These are phyloP conservation scores for Aquilaria yunnanensis DNA, from an alignment of 345 rosid species.

Conservation along the genomic window DNA sequence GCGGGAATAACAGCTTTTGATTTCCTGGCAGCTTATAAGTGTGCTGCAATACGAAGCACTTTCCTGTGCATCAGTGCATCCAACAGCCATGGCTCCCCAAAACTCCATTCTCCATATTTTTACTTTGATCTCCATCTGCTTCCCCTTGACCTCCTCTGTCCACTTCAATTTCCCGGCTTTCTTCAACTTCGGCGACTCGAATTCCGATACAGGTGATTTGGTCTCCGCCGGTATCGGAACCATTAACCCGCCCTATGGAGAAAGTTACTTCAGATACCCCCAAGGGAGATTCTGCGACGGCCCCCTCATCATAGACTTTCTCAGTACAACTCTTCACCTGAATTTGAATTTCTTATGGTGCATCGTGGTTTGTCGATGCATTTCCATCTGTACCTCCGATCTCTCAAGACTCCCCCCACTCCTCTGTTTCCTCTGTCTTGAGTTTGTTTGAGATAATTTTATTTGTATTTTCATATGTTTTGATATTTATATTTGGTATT, in stretches of 20 bases:
- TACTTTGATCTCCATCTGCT: constrained; percentile 22
- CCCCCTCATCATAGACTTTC: constrained; percentile 69
- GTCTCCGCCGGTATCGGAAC: constrained; percentile 59
- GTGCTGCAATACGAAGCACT: no score
- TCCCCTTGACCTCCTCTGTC: constrained; percentile 32
- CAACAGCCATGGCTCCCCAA: constrained; percentile 29
- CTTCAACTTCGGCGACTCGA: constrained; percentile 92
- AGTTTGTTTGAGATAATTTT: not conserved
- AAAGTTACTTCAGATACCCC: constrained; percentile 49
- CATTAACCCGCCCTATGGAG: constrained; percentile 62
- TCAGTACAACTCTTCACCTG: constrained; percentile 35
- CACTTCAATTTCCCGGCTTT: constrained; percentile 54
- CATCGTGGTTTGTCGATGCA: not conserved
- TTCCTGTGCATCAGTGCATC: no score
- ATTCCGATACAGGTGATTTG: constrained; percentile 87
- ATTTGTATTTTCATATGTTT: not conserved
- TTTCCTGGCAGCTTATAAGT: no score
- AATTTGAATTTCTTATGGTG: not conserved
- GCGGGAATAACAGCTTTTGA: no score
- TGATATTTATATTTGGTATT: not conserved
- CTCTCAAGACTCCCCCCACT: not conserved
- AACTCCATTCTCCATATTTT: constrained; percentile 24
- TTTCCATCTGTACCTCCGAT: not conserved
- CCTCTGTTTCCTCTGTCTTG: constrained; percentile 15
- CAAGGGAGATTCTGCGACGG: constrained; percentile 90